Evolutionary conservation across 371 early-diverging fungal species (phyloP), one percentile per base, ranked within the genome.

Genomic region (Circinella minor): DNA sequence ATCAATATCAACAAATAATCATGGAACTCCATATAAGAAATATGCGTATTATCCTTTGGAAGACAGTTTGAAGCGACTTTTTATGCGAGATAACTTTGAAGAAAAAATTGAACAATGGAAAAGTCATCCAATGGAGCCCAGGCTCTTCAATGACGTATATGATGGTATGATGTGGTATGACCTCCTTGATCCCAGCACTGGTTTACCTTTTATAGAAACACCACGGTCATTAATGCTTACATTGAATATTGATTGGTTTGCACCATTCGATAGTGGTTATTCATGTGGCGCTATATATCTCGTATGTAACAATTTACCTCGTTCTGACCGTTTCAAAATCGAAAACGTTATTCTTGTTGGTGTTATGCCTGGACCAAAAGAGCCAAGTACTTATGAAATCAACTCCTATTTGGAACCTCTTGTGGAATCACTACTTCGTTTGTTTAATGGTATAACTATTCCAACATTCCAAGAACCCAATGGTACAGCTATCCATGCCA

Each of bases 241-340:
- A 2, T 4, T 68, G 3, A 74, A 71, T 37, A 14, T 65, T 7
- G 71, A 74, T 37, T 71, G 71, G 68, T 74, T 74, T 36, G 46
- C 66, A 39, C 55, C 67, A 0, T 74, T 59, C 43, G 34, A 36
- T 9, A 14, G 10, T 34, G 27, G 37, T 0, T 59, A 68, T 38
- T 61, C 68, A 9, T 46, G 15, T 48, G 74, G 74, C 0, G 66
- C 36, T 4, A 71, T 71, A 3, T 71, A 68, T 27, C 27, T 74
- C 1, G 55, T 62, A 3, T 55, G 67, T 15, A 65, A 68, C 18
- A 74, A 74, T 38, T 46, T 74, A 27, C 68, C 71, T 34, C 8
- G 68, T 0, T 55, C 51, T 1, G 57, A 57, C 55, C 63, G n/a
- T 65, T 61, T 27, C 34, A 51, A 43, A 39, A n/a, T 34, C 3